These are phyloP conservation scores for Fraxinus quadrangulata DNA, from an alignment of 257 asterid genomes.

Conservation along the genomic window DNA sequence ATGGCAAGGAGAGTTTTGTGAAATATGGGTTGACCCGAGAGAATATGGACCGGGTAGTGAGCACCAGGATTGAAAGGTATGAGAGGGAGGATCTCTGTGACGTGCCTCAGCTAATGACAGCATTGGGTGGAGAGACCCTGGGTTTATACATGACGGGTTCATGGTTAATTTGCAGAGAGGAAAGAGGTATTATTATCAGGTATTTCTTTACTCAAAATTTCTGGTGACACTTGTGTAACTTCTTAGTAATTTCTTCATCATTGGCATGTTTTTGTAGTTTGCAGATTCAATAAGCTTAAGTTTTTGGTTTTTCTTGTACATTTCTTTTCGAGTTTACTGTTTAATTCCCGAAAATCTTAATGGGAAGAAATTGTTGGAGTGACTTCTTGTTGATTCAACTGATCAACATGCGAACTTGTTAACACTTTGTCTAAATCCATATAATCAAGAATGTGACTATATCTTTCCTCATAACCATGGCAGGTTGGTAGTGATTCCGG, in stretches of 20 bases:
- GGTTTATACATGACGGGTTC: conserved; percentile 83
- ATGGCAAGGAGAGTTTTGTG: conserved; percentile 64
- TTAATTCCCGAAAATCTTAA: neutral
- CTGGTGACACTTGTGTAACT: neutral
- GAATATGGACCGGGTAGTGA: conserved; percentile 45
- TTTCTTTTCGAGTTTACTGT: neutral
- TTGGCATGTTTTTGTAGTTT: neutral
- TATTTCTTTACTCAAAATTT: conserved; percentile 20
- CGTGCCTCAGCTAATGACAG: conserved; percentile 72
- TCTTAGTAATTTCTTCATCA: neutral
- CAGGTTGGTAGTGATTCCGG: conserved; percentile 87
- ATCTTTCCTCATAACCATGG: conserved; percentile 20
- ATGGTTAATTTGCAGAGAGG: conserved; percentile 63
- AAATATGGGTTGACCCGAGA: conserved; percentile 57
- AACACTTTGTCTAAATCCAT: neutral
- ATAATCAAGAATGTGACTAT: conserved; percentile 1
- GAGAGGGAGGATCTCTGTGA: conserved; percentile 91
- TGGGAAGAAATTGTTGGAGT: neutral
- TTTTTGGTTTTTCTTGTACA: neutral
- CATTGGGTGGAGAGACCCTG: conserved; percentile 96
- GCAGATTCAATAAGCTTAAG: neutral
- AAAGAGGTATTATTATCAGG: conserved; percentile 75
- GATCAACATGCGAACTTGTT: neutral
- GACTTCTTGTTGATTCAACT: neutral
- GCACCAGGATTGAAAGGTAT: conserved; percentile 56